phyloP scores from a whole-genome alignment of 2,329 filamentous ascomycete species.

The Neofusicoccum sp. region DNA sequence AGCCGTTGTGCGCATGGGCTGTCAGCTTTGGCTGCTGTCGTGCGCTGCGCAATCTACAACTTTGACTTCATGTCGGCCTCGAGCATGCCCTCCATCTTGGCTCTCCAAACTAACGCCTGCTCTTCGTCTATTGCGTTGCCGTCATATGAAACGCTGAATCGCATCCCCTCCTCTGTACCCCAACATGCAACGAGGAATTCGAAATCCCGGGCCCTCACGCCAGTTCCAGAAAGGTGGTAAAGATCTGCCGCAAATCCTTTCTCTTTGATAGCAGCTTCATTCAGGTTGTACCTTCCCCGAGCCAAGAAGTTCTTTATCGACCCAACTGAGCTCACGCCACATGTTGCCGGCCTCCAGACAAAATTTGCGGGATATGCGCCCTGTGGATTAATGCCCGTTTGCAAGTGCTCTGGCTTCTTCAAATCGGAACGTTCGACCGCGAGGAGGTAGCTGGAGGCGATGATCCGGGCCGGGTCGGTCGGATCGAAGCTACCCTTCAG shows the following conservation, averaged over 20 bases:
- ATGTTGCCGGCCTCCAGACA: slow-evolving; percentile 42
- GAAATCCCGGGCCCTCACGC: slow-evolving; percentile 48
- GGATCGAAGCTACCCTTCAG: slow-evolving; percentile 33
- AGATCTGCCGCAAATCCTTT: slow-evolving; percentile 45
- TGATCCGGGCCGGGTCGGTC: slow-evolving; percentile 42
- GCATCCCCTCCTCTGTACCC: slow-evolving; percentile 40
- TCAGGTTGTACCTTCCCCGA: slow-evolving; percentile 20
- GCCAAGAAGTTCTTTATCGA: slow-evolving; percentile 13
- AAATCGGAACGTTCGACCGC: slow-evolving; percentile 42
- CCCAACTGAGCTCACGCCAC: slow-evolving; percentile 49
- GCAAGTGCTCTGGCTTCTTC: slow-evolving; percentile 36
- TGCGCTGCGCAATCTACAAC: slow-evolving; percentile 21
- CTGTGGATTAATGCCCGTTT: slow-evolving; percentile 32
- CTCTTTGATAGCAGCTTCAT: slow-evolving; percentile 37
- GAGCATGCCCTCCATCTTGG: slow-evolving; percentile 35
- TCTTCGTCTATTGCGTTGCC: slow-evolving; percentile 39
- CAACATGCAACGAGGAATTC: slow-evolving; percentile 50
- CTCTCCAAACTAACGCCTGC: slow-evolving; percentile 34
- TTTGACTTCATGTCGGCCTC: slow-evolving; percentile 25
- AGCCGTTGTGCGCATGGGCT: too few relatives aligned
- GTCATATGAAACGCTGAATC: slow-evolving; percentile 47
- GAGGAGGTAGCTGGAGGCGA: slow-evolving; percentile 48
- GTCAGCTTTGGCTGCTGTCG: too few relatives aligned
- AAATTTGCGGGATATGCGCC: slow-evolving; percentile 37
- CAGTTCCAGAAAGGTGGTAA: slow-evolving; percentile 21